A percentile compares a stretch with the other conserved stretches of the same genome.
Conservation (phyloP, 2,329 filamentous ascomycete species). For the Fusarium tanahbumbuense region DNA sequence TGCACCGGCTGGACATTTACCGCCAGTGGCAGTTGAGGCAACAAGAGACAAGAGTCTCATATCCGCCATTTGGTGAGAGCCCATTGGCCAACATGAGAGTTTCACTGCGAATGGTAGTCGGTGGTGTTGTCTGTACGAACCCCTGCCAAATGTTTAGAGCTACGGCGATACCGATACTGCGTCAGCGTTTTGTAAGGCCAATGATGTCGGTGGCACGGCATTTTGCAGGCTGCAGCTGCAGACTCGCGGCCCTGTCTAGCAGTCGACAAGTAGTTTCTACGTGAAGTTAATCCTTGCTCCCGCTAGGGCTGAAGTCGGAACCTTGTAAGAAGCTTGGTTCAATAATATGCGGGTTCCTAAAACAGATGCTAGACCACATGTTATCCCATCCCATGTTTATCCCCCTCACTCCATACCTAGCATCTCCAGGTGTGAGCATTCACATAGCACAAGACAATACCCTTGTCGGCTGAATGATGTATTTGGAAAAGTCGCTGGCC, state of each 20-base stretch:
- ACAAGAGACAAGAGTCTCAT: neutral
- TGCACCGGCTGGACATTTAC: neutral
- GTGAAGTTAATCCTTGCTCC: neutral
- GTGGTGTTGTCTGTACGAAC: neutral
- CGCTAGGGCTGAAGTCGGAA: conserved; percentile 32
- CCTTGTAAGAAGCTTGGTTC: conserved; percentile 25
- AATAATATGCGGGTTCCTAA: neutral
- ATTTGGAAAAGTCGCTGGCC: neutral
- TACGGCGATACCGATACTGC: conserved; percentile 35
- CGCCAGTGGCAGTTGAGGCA: neutral
- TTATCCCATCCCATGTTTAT: neutral
- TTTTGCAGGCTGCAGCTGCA: neutral
- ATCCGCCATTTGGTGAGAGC: conserved; percentile 23
- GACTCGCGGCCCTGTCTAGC: neutral
- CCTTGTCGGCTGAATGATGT: neutral
- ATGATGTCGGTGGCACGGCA: neutral
- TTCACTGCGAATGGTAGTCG: conserved; percentile 18
- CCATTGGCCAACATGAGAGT: conserved; percentile 14
- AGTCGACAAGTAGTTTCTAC: neutral
- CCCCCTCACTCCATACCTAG: neutral
- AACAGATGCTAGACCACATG: conserved; percentile 6
- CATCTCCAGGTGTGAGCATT: neutral
- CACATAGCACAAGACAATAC: neutral
- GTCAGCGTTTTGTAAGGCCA: neutral
- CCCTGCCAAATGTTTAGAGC: conserved; percentile 14